A percentile compares a stretch with the other conserved stretches of the same genome.
These are phyloP conservation scores for Lojkania enalia DNA, from an alignment of 2,329 filamentous ascomycete genomes.

Conservation along the genomic window DNA sequence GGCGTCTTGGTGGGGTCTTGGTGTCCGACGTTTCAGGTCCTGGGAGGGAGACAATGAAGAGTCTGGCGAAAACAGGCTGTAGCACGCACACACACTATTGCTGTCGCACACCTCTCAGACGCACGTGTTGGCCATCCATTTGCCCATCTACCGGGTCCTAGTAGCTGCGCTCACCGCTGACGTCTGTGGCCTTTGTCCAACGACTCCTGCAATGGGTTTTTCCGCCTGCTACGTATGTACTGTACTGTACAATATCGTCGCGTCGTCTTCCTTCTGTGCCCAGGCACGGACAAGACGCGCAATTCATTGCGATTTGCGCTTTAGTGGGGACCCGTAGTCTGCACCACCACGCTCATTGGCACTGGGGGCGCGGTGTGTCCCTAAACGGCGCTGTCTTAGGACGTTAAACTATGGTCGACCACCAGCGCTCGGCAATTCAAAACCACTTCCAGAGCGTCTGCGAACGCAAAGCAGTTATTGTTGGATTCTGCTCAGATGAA, in stretches of 20 bases:
- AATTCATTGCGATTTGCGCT: constrained; percentile 4
- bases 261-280: constrained; percentile 1
- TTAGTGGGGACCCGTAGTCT: constrained; percentile 17
- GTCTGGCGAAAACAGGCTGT: constrained; percentile 2
- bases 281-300: constrained; percentile 3
- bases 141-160: constrained; percentile 11
- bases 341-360: neutral
- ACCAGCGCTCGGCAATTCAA: no score
- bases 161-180: neutral
- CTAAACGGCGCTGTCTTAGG: constrained; percentile 9
- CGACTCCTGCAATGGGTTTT: neutral
- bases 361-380: constrained; percentile 11
- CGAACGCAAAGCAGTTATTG: neutral
- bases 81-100: no score
- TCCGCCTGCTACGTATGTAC: no score
- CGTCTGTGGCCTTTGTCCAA: constrained; percentile 1
- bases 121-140: constrained; percentile 27
- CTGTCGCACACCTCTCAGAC: no score
- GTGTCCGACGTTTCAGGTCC: constrained; percentile 13
- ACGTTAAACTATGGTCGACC: no score
- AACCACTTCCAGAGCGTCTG: no score
- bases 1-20: constrained; percentile 6
- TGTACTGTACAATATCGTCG: no score
- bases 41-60: neutral
- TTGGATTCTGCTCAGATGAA: no score